These are phyloP conservation scores for Neoascochyta sp. DNA, from an alignment of 2,329 filamentous ascomycete genomes.

Conservation along the genomic window DNA sequence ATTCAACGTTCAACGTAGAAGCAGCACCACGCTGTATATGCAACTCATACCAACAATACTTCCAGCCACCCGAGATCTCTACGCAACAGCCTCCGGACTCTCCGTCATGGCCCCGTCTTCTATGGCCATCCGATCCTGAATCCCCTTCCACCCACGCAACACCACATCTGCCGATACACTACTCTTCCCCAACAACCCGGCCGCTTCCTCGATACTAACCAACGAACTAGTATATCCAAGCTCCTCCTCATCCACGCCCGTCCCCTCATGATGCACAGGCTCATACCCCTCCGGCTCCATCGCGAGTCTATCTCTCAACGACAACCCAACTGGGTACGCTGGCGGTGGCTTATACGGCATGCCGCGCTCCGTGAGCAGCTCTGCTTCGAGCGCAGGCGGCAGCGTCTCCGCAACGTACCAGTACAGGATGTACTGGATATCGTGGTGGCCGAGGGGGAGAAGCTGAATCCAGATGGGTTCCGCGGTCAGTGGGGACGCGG, in stretches of 20 bases:
- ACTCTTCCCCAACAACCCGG: constrained; percentile 37
- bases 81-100: constrained; percentile 20
- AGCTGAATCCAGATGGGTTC: constrained; percentile 49
- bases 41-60: no score
- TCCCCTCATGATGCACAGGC: constrained; percentile 45
- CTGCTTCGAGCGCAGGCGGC: constrained; percentile 36
- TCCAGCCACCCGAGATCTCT: no score
- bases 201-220: constrained; percentile 44
- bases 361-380: constrained; percentile 17
- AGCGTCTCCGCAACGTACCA: constrained; percentile 50
- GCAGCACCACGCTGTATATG: no score
- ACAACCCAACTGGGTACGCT: constrained; percentile 35
- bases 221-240: constrained; percentile 43
- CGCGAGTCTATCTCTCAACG: constrained; percentile 37
- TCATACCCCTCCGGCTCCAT: constrained; percentile 44
- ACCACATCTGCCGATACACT: constrained; percentile 47
- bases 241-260: constrained; percentile 50
- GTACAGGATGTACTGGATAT: constrained; percentile 45
- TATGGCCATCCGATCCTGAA: constrained; percentile 35
- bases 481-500: constrained; percentile 27
- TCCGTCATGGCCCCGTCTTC: constrained; percentile 18
- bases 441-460: constrained; percentile 31
- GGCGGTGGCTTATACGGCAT: constrained; percentile 39
- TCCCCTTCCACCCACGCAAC: constrained; percentile 43
- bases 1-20: no score